Evolutionary conservation across 768 basidiomycete genomes (phyloP), one percentile per base, ranked within the genome.

Genomic region (Candolleomyces efflorescens): DNA sequence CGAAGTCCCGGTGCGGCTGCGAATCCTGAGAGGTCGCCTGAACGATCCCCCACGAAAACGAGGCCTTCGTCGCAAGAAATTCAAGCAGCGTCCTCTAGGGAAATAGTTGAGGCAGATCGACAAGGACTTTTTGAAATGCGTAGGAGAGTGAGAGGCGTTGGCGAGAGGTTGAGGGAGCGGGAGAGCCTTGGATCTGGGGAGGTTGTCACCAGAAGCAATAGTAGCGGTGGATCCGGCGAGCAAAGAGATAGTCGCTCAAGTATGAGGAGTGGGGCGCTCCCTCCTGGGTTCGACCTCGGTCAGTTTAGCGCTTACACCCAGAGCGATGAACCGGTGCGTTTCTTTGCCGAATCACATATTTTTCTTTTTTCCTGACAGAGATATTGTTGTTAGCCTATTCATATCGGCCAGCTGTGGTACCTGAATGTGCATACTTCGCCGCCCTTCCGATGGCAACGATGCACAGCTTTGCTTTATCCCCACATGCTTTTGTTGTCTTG

Each of bases 361-460:
- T 58, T 45, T 51, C 26, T 27, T 32, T 55, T 23, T 58, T 64
- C 54, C 60, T 63, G 58, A 60, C 63, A 63, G 47, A 58, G 53
- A 20, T 11, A 24, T 65, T 50, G 64, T 65, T 63, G 53, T 64
- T n/a, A 96, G 94, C 93, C 94, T 3, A 75, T 92, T 12, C 87
- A 91, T 57, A 89, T 92, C 41, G 94, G 94, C 13, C 75, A 86
- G 13, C 73, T 97, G 0, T 96, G 92, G 88, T 97, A 94, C 67
- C 82, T 97, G 54, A 96, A 97, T 56, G 94, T 96, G 0, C 94
- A 97, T 65, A 87, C 89, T 0, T 67, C 82, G 3, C 84, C 87
- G 20, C 89, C 90, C 0, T 94, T 86, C 69, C 73, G 79, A 59
- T 92, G 89, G 90, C 83, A 86, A 72, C 80, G 91, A 60, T 94